Base-by-base conservation (phyloP, 163 green algal genomes). In the Chloroidium sp. region DNA sequence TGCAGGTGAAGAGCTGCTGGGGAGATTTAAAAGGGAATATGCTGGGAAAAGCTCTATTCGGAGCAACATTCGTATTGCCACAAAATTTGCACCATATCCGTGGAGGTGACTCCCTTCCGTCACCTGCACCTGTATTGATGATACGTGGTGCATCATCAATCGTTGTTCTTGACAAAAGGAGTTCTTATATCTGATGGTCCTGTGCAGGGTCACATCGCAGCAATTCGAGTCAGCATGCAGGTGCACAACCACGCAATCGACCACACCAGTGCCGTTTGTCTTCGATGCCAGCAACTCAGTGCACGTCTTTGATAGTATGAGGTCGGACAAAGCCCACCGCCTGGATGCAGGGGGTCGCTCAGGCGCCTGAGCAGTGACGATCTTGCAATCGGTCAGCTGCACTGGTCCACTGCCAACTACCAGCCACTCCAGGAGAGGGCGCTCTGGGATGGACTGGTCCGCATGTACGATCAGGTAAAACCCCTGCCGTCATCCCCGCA, bases 51-150 rank as follows among this genome's bases (percentile, higher is more conserved):
- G 78, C 0, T 79, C 67, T 0, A 78, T 85, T 10, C 69, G 76
- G 0, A 75, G 97, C 2, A 83, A 89, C 76, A 74, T 93, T 1
- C 61, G 62, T 1, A 86, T 97, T 6, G 94, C 94, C 12, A 98
- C 94, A 69, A 98, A 98, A 90, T 88, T 99, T 77, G 95, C 95
- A 0, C 89, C 93, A 3, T 99, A 98, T 80, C 95, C 95, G n/a
- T 99, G 95, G 95, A 84, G 95, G 2, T 79, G 36, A 36, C 36
- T 36, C 36, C 36, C 36, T 36, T 36, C 36, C 36, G 36, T 98
- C 6, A 94, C 93, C 6, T 88, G 36, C 36, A 36, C 36, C 36
- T 36, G 36, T 36, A 36, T 36, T 36, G 36, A 36, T 36, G 36
- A 36, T 36, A 36, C 36, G 36, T 36, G 36, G 36, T 36, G 36